phyloP scores from a whole-genome alignment of 2,329 filamentous ascomycete species.

The Stachybotrys chartarum region DNA sequence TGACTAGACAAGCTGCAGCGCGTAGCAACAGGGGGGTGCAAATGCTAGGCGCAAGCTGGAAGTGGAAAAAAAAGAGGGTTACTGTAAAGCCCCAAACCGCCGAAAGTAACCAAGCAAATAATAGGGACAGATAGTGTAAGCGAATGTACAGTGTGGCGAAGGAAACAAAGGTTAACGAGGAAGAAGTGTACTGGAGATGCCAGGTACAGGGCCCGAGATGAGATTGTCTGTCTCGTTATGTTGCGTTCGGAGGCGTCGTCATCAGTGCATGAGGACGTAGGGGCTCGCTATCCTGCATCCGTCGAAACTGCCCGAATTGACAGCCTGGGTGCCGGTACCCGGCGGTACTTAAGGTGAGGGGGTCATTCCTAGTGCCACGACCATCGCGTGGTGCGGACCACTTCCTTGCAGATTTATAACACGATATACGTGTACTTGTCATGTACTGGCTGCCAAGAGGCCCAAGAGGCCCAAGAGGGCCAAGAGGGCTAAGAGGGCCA shows the following conservation, averaged over 20 bases:
- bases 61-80: too few species aligned
- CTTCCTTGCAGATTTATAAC: too few species aligned
- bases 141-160: neutral
- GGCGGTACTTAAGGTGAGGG: neutral
- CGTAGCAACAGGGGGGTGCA: too few species aligned
- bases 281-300: neutral
- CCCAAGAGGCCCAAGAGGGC: too few species aligned
- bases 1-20: neutral
- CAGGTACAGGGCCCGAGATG: neutral
- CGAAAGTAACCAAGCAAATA: neutral
- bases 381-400: neutral
- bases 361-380: neutral
- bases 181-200: neutral
- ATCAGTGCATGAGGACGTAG: neutral
- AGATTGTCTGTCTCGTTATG: neutral
- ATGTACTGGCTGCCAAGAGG: too few species aligned
- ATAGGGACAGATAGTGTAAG: neutral
- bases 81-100: neutral
- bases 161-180: neutral
- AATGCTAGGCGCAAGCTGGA: too few species aligned
- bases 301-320: neutral
- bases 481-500: too few species aligned
- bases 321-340: neutral
- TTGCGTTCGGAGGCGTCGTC: neutral
- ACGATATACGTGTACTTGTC: neutral